Evolutionary conservation across 73 alveolate species (phyloP).

Genomic region (Symbiodinium natans): DNA sequence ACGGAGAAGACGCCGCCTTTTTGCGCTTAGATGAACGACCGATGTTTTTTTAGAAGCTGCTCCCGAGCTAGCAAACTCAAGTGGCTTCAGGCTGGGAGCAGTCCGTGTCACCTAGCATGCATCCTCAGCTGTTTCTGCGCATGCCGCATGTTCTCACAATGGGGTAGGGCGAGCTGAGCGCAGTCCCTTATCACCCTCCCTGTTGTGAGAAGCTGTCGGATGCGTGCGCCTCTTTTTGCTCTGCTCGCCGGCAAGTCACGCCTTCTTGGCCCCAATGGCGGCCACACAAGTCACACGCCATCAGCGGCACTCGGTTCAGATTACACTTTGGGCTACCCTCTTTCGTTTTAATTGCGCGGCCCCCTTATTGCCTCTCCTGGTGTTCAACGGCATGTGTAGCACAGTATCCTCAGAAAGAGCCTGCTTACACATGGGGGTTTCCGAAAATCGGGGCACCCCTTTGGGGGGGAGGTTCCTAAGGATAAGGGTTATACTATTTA

Average conservation of each 20-base stretch:
- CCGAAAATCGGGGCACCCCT: too few species aligned
- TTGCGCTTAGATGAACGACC: background rate
- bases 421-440: too few species aligned
- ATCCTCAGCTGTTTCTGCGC: slow-evolving; percentile 10
- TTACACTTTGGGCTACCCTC: too few species aligned
- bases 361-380: too few species aligned
- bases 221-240: background rate
- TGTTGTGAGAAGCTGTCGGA: background rate
- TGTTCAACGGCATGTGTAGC: too few species aligned
- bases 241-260: background rate
- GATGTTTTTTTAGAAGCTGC: slow-evolving; percentile 1
- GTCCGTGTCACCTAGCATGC: slow-evolving; percentile 7
- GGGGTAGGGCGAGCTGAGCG: background rate
- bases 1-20: background rate
- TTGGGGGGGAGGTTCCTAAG: too few species aligned
- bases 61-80: background rate
- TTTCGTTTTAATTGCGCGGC: too few species aligned
- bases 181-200: background rate
- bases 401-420: too few species aligned
- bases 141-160: background rate
- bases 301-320: too few species aligned
- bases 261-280: background rate
- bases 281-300: background rate
- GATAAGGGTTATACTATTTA: too few species aligned
- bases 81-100: background rate